Conservation (phyloP, 345 rosid genomes). For the Rhizophora apiculata region DNA sequence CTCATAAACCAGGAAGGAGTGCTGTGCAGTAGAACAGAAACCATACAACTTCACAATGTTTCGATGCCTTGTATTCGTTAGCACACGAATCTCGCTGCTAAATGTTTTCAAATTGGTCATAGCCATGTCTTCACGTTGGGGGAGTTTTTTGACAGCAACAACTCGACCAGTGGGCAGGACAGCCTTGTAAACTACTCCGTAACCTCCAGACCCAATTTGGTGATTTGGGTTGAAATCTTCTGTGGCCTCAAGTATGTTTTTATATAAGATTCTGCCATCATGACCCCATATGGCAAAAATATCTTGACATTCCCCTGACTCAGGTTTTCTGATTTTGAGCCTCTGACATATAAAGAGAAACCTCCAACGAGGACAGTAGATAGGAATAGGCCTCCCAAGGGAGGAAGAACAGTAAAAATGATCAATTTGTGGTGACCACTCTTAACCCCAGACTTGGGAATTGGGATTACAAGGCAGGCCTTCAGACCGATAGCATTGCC, state of each 20-base stretch:
- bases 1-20: constrained; percentile 11
- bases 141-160: constrained; percentile 18
- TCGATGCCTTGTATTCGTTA: constrained; percentile 9
- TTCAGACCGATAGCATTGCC: background rate
- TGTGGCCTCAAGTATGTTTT: constrained; percentile 4
- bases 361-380: no score
- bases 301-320: background rate
- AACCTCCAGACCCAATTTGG: constrained; percentile 14
- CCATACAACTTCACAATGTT: constrained; percentile 15
- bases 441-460: background rate
- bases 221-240: constrained; percentile 1
- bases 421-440: background rate
- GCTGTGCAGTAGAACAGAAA: constrained; percentile 1
- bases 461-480: constrained; percentile 1
- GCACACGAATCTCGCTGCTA: constrained; percentile 3
- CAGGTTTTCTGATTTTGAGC: background rate
- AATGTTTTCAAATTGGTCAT: constrained; percentile 5
- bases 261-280: background rate
- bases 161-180: constrained; percentile 5
- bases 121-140: background rate
- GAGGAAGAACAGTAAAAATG: background rate
- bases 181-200: constrained; percentile 13
- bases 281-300: background rate
- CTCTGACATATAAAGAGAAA: background rate
- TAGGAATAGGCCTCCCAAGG: background rate